Evolutionary conservation across 345 rosid genomes (phyloP).

Genomic region (Corchorus olitorius): DNA sequence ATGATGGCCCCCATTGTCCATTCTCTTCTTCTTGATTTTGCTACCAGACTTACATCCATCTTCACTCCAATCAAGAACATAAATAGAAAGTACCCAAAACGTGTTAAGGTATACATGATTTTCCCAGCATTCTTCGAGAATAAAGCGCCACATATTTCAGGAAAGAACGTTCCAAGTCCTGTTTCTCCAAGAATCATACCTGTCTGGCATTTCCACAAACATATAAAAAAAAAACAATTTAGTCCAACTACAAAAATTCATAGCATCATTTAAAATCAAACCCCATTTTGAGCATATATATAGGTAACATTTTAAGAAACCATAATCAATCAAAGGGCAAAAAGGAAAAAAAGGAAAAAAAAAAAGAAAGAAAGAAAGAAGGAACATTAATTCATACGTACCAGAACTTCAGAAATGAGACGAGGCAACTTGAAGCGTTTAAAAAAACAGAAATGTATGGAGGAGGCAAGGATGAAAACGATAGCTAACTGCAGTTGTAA

Average conservation of each 20-base stretch:
- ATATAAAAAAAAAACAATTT: not conserved
- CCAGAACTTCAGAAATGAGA: conserved; percentile 36
- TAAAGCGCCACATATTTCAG: not conserved
- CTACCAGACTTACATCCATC: conserved; percentile 29
- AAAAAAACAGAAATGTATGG: conserved; percentile 18
- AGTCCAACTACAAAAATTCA: too few species aligned
- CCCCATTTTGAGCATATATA: too few species aligned
- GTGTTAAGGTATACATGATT: conserved; percentile 19
- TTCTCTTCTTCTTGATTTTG: conserved; percentile 20
- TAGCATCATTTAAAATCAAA: too few species aligned
- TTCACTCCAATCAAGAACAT: conserved; percentile 36
- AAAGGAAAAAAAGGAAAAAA: not conserved
- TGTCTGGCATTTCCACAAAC: conserved; percentile 28
- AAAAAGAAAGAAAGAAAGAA: not conserved
- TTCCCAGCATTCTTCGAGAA: conserved; percentile 26
- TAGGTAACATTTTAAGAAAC: too few species aligned
- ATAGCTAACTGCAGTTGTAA: conserved; percentile 25
- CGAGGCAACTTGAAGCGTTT: conserved; percentile 29
- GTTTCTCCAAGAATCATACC: conserved; percentile 37
- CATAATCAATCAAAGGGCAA: not conserved
- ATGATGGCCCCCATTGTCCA: conserved; percentile 14
- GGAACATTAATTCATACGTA: not conserved
- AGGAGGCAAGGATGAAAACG: conserved; percentile 13
- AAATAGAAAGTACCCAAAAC: conserved; percentile 32
- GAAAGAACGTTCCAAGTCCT: conserved; percentile 20